Percentiles rank a stretch among this genome's conserved stretches.
Evolutionary conservation across 179 eudicot genomes (phyloP).

Genomic region (Camellia oleifera): DNA sequence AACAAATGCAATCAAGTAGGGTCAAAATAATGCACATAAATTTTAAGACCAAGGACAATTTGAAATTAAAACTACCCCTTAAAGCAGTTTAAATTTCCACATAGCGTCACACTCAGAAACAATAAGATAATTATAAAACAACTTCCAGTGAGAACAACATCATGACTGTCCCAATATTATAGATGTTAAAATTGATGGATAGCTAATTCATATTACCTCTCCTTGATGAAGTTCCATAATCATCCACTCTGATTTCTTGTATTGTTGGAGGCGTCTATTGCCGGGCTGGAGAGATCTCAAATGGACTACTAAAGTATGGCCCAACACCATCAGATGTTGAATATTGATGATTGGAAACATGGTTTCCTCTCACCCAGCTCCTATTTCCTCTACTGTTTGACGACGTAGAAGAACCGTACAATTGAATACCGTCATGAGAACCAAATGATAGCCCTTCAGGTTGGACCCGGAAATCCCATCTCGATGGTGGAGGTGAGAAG

Average conservation of each 20-base stretch:
- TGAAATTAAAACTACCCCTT: not conserved
- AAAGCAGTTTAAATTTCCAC: not conserved
- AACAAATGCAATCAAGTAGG: not conserved
- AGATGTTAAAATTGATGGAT: not conserved
- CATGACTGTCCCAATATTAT: not conserved
- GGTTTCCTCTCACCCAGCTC: conserved; percentile 73
- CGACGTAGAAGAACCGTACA: conserved; percentile 75
- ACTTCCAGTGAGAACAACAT: not conserved
- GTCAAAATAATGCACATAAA: not conserved
- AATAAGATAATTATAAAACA: not conserved
- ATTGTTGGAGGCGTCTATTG: conserved; percentile 85
- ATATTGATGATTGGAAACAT: conserved; percentile 52
- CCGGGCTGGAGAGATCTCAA: conserved; percentile 65
- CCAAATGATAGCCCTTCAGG: conserved; percentile 70
- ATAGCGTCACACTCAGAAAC: not conserved
- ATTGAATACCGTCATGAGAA: conserved; percentile 67
- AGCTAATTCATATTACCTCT: conserved; percentile 43
- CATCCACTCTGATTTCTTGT: conserved; percentile 70
- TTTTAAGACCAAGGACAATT: not conserved
- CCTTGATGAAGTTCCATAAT: conserved; percentile 50
- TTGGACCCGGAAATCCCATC: conserved; percentile 77
- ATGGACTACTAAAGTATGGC: conserved; percentile 72
- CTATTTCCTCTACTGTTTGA: conserved; percentile 84
- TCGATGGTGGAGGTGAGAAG: conserved; percentile 85
- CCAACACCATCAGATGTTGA: conserved; percentile 65